Conservation (phyloP, 768 basidiomycete genomes). For the Mycena leptocephala region DNA sequence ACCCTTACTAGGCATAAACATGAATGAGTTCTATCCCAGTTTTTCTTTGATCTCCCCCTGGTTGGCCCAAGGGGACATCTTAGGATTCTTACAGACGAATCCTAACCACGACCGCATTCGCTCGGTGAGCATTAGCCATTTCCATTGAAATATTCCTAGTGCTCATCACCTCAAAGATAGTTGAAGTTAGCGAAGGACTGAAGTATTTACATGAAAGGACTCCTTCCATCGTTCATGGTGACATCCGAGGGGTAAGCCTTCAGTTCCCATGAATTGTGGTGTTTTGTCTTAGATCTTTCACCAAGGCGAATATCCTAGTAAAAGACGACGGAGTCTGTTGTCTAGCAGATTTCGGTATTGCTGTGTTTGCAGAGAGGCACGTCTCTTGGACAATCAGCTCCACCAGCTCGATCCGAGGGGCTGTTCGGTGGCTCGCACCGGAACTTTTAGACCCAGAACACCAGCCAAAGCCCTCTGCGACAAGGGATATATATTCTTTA, state of each 20-base stretch:
- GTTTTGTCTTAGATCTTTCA: neutral
- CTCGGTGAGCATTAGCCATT: neutral
- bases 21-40: neutral
- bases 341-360: too few species aligned
- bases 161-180: neutral
- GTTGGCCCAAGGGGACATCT: neutral
- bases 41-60: neutral
- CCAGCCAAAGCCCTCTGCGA: neutral
- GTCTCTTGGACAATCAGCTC: conserved; percentile 2
- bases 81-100: neutral
- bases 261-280: neutral
- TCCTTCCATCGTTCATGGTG: neutral
- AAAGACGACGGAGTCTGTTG: neutral
- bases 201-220: neutral
- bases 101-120: neutral
- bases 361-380: neutral
- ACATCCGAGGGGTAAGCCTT: neutral
- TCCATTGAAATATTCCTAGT: neutral
- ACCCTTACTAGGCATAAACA: neutral
- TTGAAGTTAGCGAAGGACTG: neutral
- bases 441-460: neutral
- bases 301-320: neutral
- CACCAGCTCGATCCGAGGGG: neutral
- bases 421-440: neutral
- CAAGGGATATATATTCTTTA: too few species aligned